Evolutionary conservation across 169 alveolate genomes (phyloP), one percentile per base, ranked within the genome.

Genomic region (Eimeria sp.): DNA sequence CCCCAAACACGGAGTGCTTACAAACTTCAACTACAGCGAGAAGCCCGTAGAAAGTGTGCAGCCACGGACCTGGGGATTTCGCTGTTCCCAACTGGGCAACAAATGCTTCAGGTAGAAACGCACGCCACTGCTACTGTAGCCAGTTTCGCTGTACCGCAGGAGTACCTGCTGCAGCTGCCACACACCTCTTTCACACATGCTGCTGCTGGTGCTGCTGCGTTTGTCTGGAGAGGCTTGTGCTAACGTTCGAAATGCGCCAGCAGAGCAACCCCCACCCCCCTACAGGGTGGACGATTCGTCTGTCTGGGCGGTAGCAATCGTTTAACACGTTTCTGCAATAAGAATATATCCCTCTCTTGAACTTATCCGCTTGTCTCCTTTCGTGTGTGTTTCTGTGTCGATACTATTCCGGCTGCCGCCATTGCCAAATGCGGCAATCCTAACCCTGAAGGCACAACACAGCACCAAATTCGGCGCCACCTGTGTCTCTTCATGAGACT

Each of bases 81-180:
- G 47, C 27, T 92, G 90, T 43, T 58, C 82, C 97, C 97, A 96
- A 4, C 95, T 58, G 4, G 90, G 96, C 34, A 96, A 91, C 58
- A 96, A 83, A 70, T 92, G 96, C 45, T 92, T 58, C 86, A 96
- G 82, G 54, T 73, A 96, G 96, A 92, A 96, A 13, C 97, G 95
- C 63, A 96, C 75, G 58, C 97, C 97, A 67, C 72, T 82, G 65
- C 97, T 96, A 67, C 96, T 92, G 43, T 93, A 61, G 30, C 97
- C 97, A 9, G 97, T 91, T 45, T 93, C 96, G 83, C 96, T 90
- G 95, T 95, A 96, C 40, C 92, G 95, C 67, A 96, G 84, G 11
- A 86, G 82, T 47, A 96, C 91, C 90, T 96, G 84, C 95, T 92
- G 75, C 76, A 96, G 95, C 34, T 95, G 97, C 97, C 97, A 95